Percentiles rank a stretch among this genome's conserved stretches.
These are phyloP conservation scores for Xylaria sp. DNA, from an alignment of 2,329 filamentous ascomycete genomes.

Conservation along the genomic window DNA sequence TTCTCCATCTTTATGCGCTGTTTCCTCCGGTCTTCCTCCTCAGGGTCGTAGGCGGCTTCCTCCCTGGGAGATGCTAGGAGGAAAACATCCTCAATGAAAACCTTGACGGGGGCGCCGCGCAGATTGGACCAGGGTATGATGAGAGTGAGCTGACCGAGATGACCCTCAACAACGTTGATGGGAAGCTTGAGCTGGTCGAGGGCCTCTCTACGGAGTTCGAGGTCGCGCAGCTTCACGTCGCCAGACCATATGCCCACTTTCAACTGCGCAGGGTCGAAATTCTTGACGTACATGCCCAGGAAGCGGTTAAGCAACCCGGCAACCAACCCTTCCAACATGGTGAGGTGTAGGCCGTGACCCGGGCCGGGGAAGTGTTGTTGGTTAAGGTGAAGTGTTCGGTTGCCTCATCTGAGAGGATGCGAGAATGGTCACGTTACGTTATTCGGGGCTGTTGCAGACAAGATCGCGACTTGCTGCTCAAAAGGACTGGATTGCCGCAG, in stretches of 20 bases:
- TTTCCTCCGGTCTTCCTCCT: slow-evolving; percentile 86
- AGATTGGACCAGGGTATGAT: slow-evolving; percentile 98
- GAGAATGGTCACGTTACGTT: background rate
- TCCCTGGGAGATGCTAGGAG: slow-evolving; percentile 94
- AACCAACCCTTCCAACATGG: slow-evolving; percentile 96
- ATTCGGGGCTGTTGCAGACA: background rate
- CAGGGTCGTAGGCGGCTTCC: slow-evolving; percentile 90
- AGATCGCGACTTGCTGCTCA: slow-evolving; percentile 4
- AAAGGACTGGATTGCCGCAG: background rate
- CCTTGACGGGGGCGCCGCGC: slow-evolving; percentile 90
- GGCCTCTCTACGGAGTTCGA: slow-evolving; percentile 92
- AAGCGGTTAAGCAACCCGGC: slow-evolving; percentile 98
- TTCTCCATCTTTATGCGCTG: slow-evolving; percentile 99
- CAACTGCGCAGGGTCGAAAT: slow-evolving; percentile 97
- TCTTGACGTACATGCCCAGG: slow-evolving; percentile 99
- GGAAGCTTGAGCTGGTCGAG: slow-evolving; percentile 97
- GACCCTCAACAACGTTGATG: slow-evolving; percentile 95
- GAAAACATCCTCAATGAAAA: slow-evolving; percentile 97
- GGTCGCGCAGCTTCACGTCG: slow-evolving; percentile 92
- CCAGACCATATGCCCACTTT: slow-evolving; percentile 99
- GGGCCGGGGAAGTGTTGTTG: slow-evolving; percentile 63
- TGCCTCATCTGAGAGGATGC: slow-evolving; percentile 47
- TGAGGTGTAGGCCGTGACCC: slow-evolving; percentile 74
- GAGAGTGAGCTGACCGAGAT: slow-evolving; percentile 90
- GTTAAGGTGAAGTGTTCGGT: slow-evolving; percentile 44